These are phyloP conservation scores for Candida sp. DNA, from an alignment of 1,139 yeast species.

Conservation along the genomic window DNA sequence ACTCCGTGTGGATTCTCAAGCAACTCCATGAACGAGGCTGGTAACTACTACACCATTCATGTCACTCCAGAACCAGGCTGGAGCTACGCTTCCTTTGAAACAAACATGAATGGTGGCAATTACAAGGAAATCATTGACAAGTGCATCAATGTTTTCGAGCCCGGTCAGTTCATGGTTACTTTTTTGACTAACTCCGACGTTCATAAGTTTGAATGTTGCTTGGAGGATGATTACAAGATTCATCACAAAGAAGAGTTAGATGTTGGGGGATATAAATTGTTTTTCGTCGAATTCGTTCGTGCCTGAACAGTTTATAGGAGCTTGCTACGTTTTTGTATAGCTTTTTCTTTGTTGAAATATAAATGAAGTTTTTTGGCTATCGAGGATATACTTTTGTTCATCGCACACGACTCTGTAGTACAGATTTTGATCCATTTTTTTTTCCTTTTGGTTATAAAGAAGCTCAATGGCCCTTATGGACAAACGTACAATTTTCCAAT, in stretches of 20 bases:
- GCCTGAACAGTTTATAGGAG: neutral
- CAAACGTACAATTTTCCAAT: neutral
- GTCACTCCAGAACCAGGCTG: conserved; percentile 94
- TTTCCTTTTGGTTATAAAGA: neutral
- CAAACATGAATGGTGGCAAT: conserved; percentile 44
- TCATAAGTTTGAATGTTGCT: conserved; percentile 4
- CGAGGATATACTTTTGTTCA: neutral
- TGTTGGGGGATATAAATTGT: conserved; percentile 5
- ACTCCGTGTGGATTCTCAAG: conserved; percentile 98
- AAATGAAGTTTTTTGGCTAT: neutral
- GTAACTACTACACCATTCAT: conserved; percentile 86
- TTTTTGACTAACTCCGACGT: conserved; percentile 6
- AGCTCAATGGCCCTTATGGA: neutral
- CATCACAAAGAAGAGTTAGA: conserved; percentile 5
- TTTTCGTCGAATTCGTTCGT: conserved; percentile 4
- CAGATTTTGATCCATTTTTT: neutral
- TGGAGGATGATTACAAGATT: conserved; percentile 2
- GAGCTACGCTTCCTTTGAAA: conserved; percentile 96
- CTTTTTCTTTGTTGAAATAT: neutral
- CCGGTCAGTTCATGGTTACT: conserved; percentile 7
- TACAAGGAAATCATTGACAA: conserved; percentile 4
- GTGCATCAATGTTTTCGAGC: conserved; percentile 6
- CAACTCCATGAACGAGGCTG: conserved; percentile 69
- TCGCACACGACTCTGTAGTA: neutral
- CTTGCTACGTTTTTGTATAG: neutral